A percentile compares a stretch with the other conserved stretches of the same genome.
phyloP scores from a whole-genome alignment of 2,329 filamentous ascomycete genomes.

The Verticillium albo-atrum region DNA sequence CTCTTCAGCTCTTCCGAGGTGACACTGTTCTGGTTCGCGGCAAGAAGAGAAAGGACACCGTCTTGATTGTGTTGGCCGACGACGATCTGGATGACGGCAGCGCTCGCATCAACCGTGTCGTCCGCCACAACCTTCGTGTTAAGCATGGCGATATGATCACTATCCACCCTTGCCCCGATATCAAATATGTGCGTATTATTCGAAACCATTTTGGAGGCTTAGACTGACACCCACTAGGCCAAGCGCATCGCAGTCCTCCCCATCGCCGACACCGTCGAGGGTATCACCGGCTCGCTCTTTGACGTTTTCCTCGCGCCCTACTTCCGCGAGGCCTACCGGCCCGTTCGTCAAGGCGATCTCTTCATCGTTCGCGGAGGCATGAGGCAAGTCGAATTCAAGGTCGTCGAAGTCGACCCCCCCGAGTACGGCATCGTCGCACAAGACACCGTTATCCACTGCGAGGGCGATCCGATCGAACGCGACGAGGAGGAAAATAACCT shows the following conservation, averaged over 20 bases:
- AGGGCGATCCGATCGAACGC: conserved; percentile 92
- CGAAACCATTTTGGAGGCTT: background rate
- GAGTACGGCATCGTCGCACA: conserved; percentile 99
- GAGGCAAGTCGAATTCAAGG: conserved; percentile 99
- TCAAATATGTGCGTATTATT: conserved; percentile 85
- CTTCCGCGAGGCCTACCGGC: conserved; percentile 98
- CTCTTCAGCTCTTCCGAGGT: conserved; percentile 94
- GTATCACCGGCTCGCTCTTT: conserved; percentile 94
- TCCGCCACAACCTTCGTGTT: conserved; percentile 95
- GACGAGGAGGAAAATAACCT: conserved; percentile 99
- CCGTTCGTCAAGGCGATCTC: conserved; percentile 92
- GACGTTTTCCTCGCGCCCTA: conserved; percentile 99
- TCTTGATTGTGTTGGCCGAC: conserved; percentile 94
- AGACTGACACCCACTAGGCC: conserved; percentile 52
- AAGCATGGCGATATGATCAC: conserved; percentile 98
- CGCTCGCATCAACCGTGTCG: conserved; percentile 95
- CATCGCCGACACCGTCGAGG: conserved; percentile 97
- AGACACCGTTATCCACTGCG: conserved; percentile 98
- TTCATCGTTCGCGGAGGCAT: conserved; percentile 98
- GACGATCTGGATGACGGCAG: conserved; percentile 97
- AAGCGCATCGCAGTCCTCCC: conserved; percentile 98
- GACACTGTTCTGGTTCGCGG: conserved; percentile 97
- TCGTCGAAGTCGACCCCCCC: conserved; percentile 95
- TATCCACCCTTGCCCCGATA: conserved; percentile 95
- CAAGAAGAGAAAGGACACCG: conserved; percentile 99